Percentiles rank a stretch among this genome's conserved stretches.
phyloP scores from a whole-genome alignment of 2,329 filamentous ascomycete genomes.

The Sphaerulina musiva region DNA sequence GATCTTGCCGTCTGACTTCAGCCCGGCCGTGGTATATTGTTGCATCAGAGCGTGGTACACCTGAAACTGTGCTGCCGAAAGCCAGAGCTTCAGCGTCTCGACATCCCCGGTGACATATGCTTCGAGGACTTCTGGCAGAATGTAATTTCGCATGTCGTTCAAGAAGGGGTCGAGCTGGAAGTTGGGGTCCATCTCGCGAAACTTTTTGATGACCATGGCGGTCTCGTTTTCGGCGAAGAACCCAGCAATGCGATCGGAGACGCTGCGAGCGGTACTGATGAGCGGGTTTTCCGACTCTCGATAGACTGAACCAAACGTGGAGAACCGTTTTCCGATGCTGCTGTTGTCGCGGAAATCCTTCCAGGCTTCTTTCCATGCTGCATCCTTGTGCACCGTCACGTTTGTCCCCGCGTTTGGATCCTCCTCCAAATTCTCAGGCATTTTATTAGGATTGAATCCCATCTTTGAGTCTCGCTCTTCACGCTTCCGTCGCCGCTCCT shows the following conservation, averaged over 20 bases:
- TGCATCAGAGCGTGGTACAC: conserved; percentile 96
- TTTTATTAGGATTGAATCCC: conserved; percentile 34
- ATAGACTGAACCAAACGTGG: conserved; percentile 78
- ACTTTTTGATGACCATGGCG: conserved; percentile 94
- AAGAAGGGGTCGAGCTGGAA: conserved; percentile 96
- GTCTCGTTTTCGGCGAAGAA: conserved; percentile 99
- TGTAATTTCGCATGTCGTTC: conserved; percentile 93
- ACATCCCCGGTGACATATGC: conserved; percentile 96
- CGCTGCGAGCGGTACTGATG: conserved; percentile 84
- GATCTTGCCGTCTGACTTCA: conserved; percentile 91
- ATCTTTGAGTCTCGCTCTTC: conserved; percentile 61
- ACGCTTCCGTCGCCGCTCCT: conserved; percentile 75
- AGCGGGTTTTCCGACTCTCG: conserved; percentile 96
- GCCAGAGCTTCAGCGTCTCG: conserved; percentile 86
- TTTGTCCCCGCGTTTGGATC: conserved; percentile 93
- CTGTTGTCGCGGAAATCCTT: conserved; percentile 86
- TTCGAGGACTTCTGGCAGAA: conserved; percentile 91
- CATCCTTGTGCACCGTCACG: conserved; percentile 91
- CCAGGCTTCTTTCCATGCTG: conserved; percentile 98
- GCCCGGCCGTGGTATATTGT: conserved; percentile 86
- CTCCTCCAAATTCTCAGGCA: conserved; percentile 62
- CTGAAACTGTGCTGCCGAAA: conserved; percentile 90
- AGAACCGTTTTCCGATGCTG: conserved; percentile 80
- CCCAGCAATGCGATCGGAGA: conserved; percentile 84
- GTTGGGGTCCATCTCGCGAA: conserved; percentile 86